These are phyloP conservation scores for Pleurotus eryngii DNA, from an alignment of 768 basidiomycete species.

Conservation along the genomic window DNA sequence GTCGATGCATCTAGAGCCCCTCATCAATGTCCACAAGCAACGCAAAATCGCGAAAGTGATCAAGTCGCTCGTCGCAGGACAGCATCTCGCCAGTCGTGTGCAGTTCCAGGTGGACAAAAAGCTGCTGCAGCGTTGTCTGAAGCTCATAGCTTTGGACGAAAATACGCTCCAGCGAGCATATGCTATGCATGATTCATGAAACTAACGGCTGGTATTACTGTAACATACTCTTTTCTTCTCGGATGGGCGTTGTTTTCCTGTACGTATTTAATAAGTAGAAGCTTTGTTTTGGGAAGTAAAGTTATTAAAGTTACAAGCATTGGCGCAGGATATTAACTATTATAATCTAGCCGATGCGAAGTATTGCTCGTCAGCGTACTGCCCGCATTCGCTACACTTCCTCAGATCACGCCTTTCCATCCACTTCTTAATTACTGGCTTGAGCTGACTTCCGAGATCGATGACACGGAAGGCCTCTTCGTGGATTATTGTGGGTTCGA, in stretches of 20 bases:
- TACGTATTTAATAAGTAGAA: constrained; percentile 11
- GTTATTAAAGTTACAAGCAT: too few relatives aligned
- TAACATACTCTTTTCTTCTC: background rate
- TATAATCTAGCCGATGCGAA: constrained; percentile 13
- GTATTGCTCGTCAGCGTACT: constrained; percentile 33
- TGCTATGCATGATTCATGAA: constrained; percentile 20
- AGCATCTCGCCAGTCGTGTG: constrained; percentile 75
- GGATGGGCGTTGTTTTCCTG: constrained; percentile 13
- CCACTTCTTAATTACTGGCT: constrained; percentile 88
- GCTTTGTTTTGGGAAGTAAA: constrained; percentile 14
- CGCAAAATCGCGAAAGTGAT: constrained; percentile 77
- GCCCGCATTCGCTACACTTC: constrained; percentile 70
- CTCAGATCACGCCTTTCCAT: constrained; percentile 61
- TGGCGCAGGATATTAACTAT: background rate
- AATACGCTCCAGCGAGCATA: constrained; percentile 50
- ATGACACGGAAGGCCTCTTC: constrained; percentile 86
- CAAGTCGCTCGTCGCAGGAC: constrained; percentile 76
- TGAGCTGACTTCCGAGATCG: constrained; percentile 91
- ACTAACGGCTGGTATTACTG: background rate
- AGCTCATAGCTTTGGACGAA: constrained; percentile 61
- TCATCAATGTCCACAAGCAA: constrained; percentile 90
- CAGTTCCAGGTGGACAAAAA: constrained; percentile 72
- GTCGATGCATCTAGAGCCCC: constrained; percentile 77
- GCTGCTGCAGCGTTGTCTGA: constrained; percentile 71
- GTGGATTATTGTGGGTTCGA: constrained; percentile 68